Evolutionary conservation across 495 filamentous ascomycete genomes (phyloP).

Genomic region (Podospora didyma): DNA sequence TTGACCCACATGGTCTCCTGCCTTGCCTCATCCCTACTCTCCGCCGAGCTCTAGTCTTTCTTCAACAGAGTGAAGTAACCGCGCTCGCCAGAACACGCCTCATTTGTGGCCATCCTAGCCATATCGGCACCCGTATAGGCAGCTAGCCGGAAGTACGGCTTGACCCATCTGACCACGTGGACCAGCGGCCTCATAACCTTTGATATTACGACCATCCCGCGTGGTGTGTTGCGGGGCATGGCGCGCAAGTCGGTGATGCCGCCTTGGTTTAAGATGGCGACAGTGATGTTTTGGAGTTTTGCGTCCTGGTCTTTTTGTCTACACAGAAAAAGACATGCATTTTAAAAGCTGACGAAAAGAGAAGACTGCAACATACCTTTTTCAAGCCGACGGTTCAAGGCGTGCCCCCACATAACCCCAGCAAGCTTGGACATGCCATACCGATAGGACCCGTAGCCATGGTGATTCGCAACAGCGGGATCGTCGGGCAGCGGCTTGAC

Average conservation of each 20-base stretch:
- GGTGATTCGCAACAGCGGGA: slow-evolving; percentile 17
- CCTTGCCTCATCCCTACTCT: no score
- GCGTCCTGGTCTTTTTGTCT: slow-evolving; percentile 19
- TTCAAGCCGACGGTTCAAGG: slow-evolving; percentile 38
- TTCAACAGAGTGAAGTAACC: no score
- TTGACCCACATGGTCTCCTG: no score
- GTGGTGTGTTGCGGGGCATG: slow-evolving; percentile 37
- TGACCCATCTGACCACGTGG: no score
- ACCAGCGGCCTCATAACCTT: no score
- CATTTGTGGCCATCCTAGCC: no score
- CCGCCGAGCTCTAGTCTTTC: no score
- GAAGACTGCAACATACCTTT: slow-evolving; percentile 22
- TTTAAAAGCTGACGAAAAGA: background rate
- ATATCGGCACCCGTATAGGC: no score
- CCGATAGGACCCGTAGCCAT: slow-evolving; percentile 39
- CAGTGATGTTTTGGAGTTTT: slow-evolving; percentile 38
- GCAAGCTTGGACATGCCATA: slow-evolving; percentile 44
- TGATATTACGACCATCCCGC: no score
- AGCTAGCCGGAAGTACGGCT: no score
- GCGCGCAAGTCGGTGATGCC: slow-evolving; percentile 44
- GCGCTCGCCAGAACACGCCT: no score
- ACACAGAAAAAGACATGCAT: background rate
- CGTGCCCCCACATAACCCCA: slow-evolving; percentile 42
- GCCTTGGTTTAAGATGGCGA: slow-evolving; percentile 44
- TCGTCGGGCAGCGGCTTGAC: slow-evolving; percentile 12